These are phyloP conservation scores for Candida pseudoviswanathii DNA, from an alignment of 1,139 yeast genomes.

Conservation along the genomic window DNA sequence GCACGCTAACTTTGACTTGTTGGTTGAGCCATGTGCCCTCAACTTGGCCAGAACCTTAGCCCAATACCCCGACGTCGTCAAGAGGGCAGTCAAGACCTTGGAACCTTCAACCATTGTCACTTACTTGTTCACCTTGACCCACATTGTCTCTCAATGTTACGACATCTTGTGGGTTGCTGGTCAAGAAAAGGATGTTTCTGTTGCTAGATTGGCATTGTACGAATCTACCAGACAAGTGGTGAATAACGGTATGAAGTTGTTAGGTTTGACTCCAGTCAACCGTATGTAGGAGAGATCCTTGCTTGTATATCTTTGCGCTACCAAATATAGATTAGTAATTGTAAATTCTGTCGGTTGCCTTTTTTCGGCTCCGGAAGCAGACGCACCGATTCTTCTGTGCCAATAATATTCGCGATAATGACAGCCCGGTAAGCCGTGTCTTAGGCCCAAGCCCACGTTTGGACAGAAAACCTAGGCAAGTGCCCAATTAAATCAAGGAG, in stretches of 20 bases:
- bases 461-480: too few relatives aligned
- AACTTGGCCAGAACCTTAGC: constrained; percentile 77
- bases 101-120: constrained; percentile 97
- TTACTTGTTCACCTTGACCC: constrained; percentile 87
- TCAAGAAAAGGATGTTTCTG: constrained; percentile 83
- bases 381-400: not conserved
- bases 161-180: constrained; percentile 98
- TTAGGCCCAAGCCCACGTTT: not conserved
- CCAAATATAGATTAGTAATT: constrained; percentile 1
- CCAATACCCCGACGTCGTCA: constrained; percentile 89
- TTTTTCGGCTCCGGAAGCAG: constrained; percentile 1
- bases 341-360: not conserved
- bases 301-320: not conserved
- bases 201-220: constrained; percentile 92
- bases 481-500: too few relatives aligned
- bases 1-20: constrained; percentile 68
- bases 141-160: constrained; percentile 92
- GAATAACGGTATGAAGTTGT: constrained; percentile 84
- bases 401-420: not conserved
- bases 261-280: constrained; percentile 96
- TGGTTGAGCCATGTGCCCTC: constrained; percentile 75
- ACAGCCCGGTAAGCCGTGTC: not conserved
- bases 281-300: constrained; percentile 67
- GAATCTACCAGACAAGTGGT: constrained; percentile 89
- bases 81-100: constrained; percentile 78